Evolutionary conservation across 176 grass and related monocot species (phyloP).

Genomic region (Puya raimondii): DNA sequence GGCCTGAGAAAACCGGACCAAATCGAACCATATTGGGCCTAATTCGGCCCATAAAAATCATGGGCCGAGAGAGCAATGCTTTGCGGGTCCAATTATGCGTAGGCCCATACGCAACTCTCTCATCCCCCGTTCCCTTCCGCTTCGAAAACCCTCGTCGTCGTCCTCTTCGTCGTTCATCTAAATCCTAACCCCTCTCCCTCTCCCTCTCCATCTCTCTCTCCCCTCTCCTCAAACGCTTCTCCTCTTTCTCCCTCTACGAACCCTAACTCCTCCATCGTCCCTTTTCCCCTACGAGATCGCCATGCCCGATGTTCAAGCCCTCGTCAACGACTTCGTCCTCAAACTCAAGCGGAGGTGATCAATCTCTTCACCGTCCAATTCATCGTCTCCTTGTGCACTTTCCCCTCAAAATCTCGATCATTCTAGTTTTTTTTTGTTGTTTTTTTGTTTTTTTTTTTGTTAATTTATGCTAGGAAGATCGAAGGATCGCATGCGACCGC

Average conservation of each 20-base stretch:
- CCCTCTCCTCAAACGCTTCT: no score
- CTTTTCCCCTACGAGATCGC: neutral
- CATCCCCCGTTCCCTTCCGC: no score
- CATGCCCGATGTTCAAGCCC: slow-evolving; percentile 78
- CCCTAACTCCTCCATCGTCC: neutral
- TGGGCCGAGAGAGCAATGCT: no score
- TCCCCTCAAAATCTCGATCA: neutral
- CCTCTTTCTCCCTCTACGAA: neutral
- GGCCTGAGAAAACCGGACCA: no score
- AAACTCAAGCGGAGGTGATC: slow-evolving; percentile 68
- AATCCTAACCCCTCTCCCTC: no score
- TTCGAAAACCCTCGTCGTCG: no score
- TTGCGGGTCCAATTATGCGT: no score
- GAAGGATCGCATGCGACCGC: slow-evolving; percentile 83
- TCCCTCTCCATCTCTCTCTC: no score
- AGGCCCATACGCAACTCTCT: no score
- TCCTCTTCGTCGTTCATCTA: no score
- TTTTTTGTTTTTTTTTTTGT: neutral
- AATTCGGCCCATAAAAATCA: no score
- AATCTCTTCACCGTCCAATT: neutral
- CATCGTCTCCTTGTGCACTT: neutral
- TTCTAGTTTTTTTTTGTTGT: neutral
- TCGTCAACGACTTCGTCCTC: slow-evolving; percentile 74
- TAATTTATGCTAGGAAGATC: slow-evolving; percentile 39
- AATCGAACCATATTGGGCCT: no score